Percentiles rank a stretch among this genome's conserved stretches.
Evolutionary conservation across 1,139 yeast genomes (phyloP).

Genomic region (Suhomyces bokatorum): DNA sequence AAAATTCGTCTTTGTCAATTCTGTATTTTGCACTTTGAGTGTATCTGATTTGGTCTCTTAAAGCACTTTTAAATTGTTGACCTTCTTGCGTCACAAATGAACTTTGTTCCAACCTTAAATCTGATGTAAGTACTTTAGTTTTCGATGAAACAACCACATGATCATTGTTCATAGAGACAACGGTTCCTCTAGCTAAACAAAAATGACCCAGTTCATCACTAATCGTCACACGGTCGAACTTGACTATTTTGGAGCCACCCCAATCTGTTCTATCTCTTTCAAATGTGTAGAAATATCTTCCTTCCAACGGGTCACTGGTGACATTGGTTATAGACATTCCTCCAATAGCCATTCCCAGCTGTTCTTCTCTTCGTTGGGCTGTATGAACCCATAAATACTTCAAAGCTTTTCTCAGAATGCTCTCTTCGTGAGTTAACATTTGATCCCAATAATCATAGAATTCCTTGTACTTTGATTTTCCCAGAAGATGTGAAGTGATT

Average conservation of each 20-base stretch:
- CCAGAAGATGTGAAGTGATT: conserved; percentile 52
- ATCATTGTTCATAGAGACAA: conserved; percentile 44
- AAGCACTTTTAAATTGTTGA: conserved; percentile 48
- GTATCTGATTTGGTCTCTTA: conserved; percentile 3
- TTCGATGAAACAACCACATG: conserved; percentile 46
- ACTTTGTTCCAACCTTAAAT: conserved; percentile 26
- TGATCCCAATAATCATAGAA: conserved; percentile 76
- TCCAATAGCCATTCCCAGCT: conserved; percentile 61
- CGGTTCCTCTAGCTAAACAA: conserved; percentile 65
- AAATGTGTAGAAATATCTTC: conserved; percentile 50
- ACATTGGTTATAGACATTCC: conserved; percentile 40
- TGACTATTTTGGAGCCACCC: conserved; percentile 43
- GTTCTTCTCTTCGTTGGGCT: conserved; percentile 58
- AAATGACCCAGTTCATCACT: conserved; percentile 84
- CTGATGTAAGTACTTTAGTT: conserved; percentile 52
- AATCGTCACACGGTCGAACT: conserved; percentile 60
- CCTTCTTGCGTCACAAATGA: conserved; percentile 14
- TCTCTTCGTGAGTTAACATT: conserved; percentile 74
- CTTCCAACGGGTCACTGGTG: conserved; percentile 22
- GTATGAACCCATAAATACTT: conserved; percentile 71
- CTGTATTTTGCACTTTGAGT: conserved; percentile 45
- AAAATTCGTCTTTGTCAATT: conserved; percentile 79
- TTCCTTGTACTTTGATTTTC: conserved; percentile 36
- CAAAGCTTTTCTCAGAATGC: conserved; percentile 50
- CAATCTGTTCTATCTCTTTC: conserved; percentile 24